Conservation (phyloP, 306 rosid genomes). For the Dalbergia cultrata region DNA sequence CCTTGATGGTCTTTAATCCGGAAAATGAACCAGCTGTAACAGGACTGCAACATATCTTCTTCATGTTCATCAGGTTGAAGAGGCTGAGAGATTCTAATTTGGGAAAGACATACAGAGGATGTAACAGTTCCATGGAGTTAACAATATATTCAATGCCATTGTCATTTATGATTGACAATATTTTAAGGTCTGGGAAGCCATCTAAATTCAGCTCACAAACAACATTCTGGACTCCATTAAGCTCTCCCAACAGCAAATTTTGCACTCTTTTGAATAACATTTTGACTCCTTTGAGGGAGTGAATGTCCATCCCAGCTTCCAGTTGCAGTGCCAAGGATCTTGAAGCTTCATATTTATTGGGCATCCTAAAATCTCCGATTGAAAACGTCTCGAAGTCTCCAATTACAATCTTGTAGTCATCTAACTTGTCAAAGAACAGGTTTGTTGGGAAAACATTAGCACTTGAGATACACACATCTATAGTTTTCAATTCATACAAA, state of each 20-base stretch:
- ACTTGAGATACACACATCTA: constrained; percentile 1
- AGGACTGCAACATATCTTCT: constrained; percentile 28
- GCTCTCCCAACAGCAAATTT: constrained; percentile 46
- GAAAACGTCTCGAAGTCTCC: not conserved
- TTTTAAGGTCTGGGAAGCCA: constrained; percentile 41
- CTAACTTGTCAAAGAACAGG: constrained; percentile 11
- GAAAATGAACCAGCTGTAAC: constrained; percentile 14
- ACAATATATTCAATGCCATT: not conserved
- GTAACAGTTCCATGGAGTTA: constrained; percentile 4
- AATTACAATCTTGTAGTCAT: constrained; percentile 15
- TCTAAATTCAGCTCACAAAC: constrained; percentile 16
- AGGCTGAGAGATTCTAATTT: constrained; percentile 43
- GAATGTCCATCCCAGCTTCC: not conserved
- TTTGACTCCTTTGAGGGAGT: constrained; percentile 30
- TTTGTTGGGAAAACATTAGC: not conserved
- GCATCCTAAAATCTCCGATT: not conserved
- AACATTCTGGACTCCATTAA: constrained; percentile 13
- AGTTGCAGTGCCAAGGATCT: constrained; percentile 24
- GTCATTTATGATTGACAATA: constrained; percentile 37
- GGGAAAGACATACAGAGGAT: constrained; percentile 34
- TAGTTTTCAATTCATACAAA: constrained; percentile 8
- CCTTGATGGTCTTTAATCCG: constrained; percentile 47
- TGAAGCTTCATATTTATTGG: not conserved
- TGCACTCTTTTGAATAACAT: constrained; percentile 44
- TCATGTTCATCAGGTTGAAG: constrained; percentile 13